phyloP scores from a whole-genome alignment of 257 asterid genomes.

The Solanum virginianum region DNA sequence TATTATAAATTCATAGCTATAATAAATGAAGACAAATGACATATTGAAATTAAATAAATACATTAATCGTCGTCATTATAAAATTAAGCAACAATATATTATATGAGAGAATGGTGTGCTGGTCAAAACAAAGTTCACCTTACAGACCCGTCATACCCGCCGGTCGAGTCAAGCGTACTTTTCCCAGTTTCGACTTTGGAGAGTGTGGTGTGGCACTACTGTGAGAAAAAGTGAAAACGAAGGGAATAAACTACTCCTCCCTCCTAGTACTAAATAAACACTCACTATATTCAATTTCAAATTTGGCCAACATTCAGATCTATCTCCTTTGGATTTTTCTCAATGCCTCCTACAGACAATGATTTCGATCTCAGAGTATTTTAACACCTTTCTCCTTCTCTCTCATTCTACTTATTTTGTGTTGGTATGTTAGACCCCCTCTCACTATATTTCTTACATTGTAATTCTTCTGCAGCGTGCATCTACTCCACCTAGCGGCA shows the following conservation, averaged over 20 bases:
- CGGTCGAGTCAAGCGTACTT: neutral
- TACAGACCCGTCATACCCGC: neutral
- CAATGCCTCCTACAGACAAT: slow-evolving; percentile 44
- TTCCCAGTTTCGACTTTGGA: neutral
- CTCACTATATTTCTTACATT: neutral
- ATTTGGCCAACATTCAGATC: slow-evolving; percentile 29
- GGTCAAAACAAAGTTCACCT: neutral
- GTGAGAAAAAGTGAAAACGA: neutral
- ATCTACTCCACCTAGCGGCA: slow-evolving; percentile 28
- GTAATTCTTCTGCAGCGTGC: slow-evolving; percentile 37
- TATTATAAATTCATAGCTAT: too few relatives aligned
- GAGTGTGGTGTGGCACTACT: neutral
- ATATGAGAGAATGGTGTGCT: too few relatives aligned
- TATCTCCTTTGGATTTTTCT: neutral
- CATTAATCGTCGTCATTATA: too few relatives aligned
- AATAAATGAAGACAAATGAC: too few relatives aligned
- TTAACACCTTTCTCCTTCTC: neutral
- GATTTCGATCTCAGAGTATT: slow-evolving; percentile 54
- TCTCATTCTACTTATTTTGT: neutral
- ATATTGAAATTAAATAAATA: too few relatives aligned
- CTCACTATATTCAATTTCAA: slow-evolving; percentile 18
- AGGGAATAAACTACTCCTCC: neutral
- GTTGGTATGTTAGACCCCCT: neutral
- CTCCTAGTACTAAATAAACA: neutral
- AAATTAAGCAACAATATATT: too few relatives aligned